These are phyloP conservation scores for Coelastrella sp. DNA, from an alignment of 139 green algal species.

Conservation along the genomic window DNA sequence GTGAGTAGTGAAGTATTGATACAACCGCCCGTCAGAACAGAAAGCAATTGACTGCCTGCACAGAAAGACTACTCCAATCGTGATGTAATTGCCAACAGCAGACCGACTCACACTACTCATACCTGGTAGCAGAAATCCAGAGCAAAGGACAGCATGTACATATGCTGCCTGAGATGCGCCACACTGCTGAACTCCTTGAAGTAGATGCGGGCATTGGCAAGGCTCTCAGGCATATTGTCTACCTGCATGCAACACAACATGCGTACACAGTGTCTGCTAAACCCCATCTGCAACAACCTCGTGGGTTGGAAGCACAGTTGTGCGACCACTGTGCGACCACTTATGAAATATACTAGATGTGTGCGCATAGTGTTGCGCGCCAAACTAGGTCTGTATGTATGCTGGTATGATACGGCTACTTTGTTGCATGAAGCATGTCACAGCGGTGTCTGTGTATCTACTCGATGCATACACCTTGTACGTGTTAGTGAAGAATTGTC, in stretches of 20 bases:
- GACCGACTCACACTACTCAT: not conserved
- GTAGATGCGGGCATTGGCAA: slow-evolving; percentile 10
- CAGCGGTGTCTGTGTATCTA: too few relatives aligned
- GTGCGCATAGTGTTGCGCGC: too few relatives aligned
- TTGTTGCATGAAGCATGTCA: too few relatives aligned
- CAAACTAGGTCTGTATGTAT: too few relatives aligned
- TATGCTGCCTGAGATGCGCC: slow-evolving; percentile 40
- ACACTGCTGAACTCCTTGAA: slow-evolving; percentile 51
- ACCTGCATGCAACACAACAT: slow-evolving; percentile 36
- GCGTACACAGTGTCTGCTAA: not conserved
- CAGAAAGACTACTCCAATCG: not conserved
- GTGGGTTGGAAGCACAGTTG: too few relatives aligned
- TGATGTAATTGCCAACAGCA: not conserved
- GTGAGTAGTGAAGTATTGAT: too few relatives aligned
- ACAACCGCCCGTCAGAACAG: not conserved
- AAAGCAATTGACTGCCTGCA: not conserved
- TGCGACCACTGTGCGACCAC: too few relatives aligned
- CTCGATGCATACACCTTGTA: too few relatives aligned
- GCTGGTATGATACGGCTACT: too few relatives aligned
- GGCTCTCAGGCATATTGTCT: slow-evolving; percentile 23
- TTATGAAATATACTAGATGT: too few relatives aligned
- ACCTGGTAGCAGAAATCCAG: slow-evolving; percentile 63
- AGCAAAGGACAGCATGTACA: slow-evolving; percentile 56
- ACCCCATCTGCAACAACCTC: too few relatives aligned
- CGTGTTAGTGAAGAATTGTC: too few relatives aligned